These are phyloP conservation scores for Talaromyces ruber DNA, from an alignment of 495 filamentous ascomycete genomes.

Conservation along the genomic window DNA sequence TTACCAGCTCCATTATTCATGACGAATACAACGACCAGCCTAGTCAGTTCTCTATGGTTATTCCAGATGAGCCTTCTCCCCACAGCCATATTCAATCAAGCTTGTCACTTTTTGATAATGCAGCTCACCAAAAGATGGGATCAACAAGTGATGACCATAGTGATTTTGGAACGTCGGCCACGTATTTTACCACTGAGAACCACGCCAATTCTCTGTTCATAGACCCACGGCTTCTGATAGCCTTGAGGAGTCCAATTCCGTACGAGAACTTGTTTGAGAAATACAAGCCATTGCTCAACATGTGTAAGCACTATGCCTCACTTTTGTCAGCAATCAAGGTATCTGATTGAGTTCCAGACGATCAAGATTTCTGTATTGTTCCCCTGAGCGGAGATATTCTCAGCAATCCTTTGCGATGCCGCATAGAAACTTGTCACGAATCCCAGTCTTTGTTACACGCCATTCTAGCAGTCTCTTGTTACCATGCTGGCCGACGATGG, in stretches of 20 bases:
- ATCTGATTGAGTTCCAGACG: neutral
- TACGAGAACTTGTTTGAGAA: neutral
- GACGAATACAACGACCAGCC: neutral
- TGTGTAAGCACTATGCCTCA: constrained; percentile 1
- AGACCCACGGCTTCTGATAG: neutral
- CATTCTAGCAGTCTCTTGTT: constrained; percentile 14
- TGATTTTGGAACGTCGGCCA: neutral
- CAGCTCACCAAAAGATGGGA: neutral
- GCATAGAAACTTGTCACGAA: constrained; percentile 1
- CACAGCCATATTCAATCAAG: neutral
- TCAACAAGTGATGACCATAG: neutral
- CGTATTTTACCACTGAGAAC: neutral
- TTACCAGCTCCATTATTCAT: too few species aligned
- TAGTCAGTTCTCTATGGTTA: neutral
- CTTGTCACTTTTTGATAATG: neutral
- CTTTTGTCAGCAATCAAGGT: constrained; percentile 1
- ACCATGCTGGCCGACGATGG: constrained; percentile 1
- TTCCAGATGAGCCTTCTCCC: neutral
- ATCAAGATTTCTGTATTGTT: neutral
- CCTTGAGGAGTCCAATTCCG: neutral
- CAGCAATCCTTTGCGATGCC: constrained; percentile 1
- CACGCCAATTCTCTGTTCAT: neutral
- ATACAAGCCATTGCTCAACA: neutral
- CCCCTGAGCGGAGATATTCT: constrained; percentile 1
- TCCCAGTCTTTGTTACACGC: constrained; percentile 11